phyloP scores from a whole-genome alignment of 2,329 filamentous ascomycete species.

The Penicillium sp. region DNA sequence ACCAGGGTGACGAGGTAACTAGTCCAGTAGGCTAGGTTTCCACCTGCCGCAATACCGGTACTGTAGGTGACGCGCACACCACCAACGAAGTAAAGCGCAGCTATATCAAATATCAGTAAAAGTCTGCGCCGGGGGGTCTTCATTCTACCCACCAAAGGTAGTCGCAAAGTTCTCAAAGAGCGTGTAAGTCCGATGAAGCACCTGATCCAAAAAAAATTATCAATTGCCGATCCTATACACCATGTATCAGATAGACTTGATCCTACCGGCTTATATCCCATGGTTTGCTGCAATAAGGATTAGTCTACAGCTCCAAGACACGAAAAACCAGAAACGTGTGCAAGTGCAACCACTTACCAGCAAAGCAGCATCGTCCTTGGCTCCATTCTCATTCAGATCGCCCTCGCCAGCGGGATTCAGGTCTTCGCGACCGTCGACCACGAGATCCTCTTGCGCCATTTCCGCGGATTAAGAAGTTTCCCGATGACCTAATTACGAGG shows the following conservation, averaged over 20 bases:
- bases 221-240: neutral
- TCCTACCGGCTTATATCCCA: slow-evolving; percentile 57
- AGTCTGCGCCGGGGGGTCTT: neutral
- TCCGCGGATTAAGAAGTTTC: neutral
- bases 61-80: slow-evolving; percentile 62
- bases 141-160: slow-evolving; percentile 51
- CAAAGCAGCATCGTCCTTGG: slow-evolving; percentile 38
- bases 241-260: neutral
- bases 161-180: slow-evolving; percentile 61
- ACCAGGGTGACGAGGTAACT: slow-evolving; percentile 61
- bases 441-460: slow-evolving; percentile 20
- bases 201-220: slow-evolving; percentile 35
- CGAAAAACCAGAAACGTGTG: neutral
- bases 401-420: slow-evolving; percentile 25
- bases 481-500: neutral
- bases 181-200: slow-evolving; percentile 58
- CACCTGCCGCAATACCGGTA: slow-evolving; percentile 63
- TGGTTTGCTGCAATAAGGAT: slow-evolving; percentile 42
- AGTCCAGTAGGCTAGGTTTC: slow-evolving; percentile 63
- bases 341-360: slow-evolving; percentile 28
- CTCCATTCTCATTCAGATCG: slow-evolving; percentile 25
- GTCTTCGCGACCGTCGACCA: slow-evolving; percentile 23
- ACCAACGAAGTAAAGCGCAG: slow-evolving; percentile 62
- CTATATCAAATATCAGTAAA: slow-evolving; percentile 33
- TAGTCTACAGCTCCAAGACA: neutral